Conservation (phyloP, 345 rosid species). For the Laguncularia racemosa region DNA sequence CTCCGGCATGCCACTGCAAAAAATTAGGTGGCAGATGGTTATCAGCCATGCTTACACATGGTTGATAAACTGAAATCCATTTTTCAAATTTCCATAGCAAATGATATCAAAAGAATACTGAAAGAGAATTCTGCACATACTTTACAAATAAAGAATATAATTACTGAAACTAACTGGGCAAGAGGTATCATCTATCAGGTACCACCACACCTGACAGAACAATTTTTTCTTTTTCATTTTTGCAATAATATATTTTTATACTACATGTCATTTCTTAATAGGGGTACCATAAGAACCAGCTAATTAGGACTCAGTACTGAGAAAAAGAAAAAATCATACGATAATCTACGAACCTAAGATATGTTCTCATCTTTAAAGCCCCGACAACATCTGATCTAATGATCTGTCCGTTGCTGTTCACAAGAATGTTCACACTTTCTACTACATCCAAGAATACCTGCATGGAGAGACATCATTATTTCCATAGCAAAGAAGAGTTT, state of each 20-base stretch:
- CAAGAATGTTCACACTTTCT: slow-evolving; percentile 92
- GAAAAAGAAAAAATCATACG: background rate
- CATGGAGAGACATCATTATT: slow-evolving; percentile 11
- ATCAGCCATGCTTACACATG: background rate
- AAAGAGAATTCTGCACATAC: too few relatives aligned
- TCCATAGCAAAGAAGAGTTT: slow-evolving; percentile 3
- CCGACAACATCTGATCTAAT: slow-evolving; percentile 95
- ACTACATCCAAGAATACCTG: slow-evolving; percentile 95
- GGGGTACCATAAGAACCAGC: background rate
- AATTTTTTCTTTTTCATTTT: too few relatives aligned
- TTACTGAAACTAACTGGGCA: too few relatives aligned
- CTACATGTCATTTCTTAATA: too few relatives aligned
- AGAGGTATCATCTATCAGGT: too few relatives aligned
- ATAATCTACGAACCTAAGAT: slow-evolving; percentile 55
- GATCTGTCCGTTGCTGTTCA: slow-evolving; percentile 94
- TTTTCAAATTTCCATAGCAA: too few relatives aligned
- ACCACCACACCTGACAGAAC: too few relatives aligned
- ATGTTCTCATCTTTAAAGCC: slow-evolving; percentile 96
- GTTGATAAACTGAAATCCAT: too few relatives aligned
- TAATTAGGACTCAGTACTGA: background rate
- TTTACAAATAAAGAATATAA: too few relatives aligned
- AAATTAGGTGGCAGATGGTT: slow-evolving; percentile 5
- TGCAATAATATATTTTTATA: too few relatives aligned
- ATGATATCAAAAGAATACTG: too few relatives aligned
- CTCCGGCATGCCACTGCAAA: slow-evolving; percentile 91